Percentiles rank a stretch among this genome's conserved stretches.
Conservation (phyloP, 768 basidiomycete genomes). For the Imleria badia region DNA sequence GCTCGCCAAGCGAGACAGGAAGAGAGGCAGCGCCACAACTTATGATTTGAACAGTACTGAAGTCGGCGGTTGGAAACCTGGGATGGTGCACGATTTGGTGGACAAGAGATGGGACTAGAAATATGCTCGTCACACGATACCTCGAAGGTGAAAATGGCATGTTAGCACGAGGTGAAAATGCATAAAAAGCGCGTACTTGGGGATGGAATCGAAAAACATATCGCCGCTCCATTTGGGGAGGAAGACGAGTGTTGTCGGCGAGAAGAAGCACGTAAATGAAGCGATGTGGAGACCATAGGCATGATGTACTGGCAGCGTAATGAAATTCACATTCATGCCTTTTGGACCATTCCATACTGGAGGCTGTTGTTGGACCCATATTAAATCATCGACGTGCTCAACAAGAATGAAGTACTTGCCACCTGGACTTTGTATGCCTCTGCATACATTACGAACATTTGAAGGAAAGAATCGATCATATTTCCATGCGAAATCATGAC, state of each 20-base stretch:
- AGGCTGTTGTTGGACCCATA: constrained; percentile 29
- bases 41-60: constrained; percentile 47
- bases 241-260: constrained; percentile 49
- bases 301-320: constrained; percentile 69
- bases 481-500: constrained; percentile 78
- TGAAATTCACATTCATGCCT: constrained; percentile 49
- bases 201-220: constrained; percentile 48
- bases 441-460: constrained; percentile 34
- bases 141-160: constrained; percentile 31
- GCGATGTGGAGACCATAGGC: constrained; percentile 58
- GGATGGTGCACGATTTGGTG: constrained; percentile 64
- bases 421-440: constrained; percentile 36
- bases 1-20: constrained; percentile 50
- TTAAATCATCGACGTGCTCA: neutral
- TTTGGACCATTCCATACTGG: constrained; percentile 41
- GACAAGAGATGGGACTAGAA: constrained; percentile 60
- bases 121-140: constrained; percentile 50
- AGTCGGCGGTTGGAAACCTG: constrained; percentile 43
- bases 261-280: constrained; percentile 47
- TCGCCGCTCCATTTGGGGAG: constrained; percentile 61
- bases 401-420: constrained; percentile 31
- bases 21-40: constrained; percentile 66
- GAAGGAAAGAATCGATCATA: constrained; percentile 44
- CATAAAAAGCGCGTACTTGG: constrained; percentile 43
- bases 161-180: neutral